Percentiles rank a stretch among this genome's conserved stretches.
Conservation (phyloP, 345 rosid species). For the Syzygium aqueum region DNA sequence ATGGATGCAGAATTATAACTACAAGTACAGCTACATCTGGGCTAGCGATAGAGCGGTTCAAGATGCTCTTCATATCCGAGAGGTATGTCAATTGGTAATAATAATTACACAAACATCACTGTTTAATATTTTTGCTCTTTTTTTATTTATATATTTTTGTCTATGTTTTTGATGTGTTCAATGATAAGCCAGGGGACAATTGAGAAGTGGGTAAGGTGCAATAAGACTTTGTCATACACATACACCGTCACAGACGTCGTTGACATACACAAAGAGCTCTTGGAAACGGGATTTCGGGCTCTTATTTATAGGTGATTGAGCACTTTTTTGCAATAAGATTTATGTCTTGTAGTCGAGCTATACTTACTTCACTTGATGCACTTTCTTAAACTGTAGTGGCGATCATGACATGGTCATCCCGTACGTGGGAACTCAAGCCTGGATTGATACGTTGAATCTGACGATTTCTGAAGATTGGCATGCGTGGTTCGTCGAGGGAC, state of each 20-base stretch:
- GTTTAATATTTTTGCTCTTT: not conserved
- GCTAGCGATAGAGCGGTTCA: conserved; percentile 11
- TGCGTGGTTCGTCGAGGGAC: not conserved
- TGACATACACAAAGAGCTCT: not conserved
- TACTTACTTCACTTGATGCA: not conserved
- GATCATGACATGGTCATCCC: not conserved
- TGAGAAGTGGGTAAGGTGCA: not conserved
- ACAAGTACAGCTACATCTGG: conserved; percentile 12
- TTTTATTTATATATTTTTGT: not conserved
- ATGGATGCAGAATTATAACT: not conserved
- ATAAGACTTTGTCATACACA: not conserved
- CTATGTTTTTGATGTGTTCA: not conserved
- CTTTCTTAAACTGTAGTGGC: not conserved
- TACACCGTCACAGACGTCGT: not conserved
- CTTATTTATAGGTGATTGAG: not conserved
- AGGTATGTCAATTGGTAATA: conserved; percentile 5
- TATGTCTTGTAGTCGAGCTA: not conserved
- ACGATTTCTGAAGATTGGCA: not conserved
- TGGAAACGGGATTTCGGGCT: not conserved
- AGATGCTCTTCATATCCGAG: conserved; percentile 12
- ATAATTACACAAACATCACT: not conserved
- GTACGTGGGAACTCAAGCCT: not conserved
- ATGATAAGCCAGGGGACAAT: not conserved
- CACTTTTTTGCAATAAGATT: not conserved
- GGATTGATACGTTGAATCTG: not conserved